Evolutionary conservation across 495 filamentous ascomycete species (phyloP).

Genomic region (Neurospora tetrasperma): DNA sequence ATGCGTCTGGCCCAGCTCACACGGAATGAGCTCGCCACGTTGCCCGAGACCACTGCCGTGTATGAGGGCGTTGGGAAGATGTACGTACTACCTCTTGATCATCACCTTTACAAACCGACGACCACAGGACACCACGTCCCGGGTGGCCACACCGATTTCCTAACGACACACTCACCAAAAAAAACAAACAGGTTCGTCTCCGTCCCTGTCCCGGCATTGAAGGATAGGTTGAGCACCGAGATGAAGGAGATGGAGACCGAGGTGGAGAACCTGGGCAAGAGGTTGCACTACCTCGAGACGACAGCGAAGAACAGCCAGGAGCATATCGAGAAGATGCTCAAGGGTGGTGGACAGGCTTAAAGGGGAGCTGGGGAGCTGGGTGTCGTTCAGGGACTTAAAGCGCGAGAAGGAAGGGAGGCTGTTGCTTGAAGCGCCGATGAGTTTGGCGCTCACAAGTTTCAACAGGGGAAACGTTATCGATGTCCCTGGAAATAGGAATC

Average conservation of each 20-base stretch:
- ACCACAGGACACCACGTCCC: background rate
- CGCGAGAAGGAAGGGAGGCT: background rate
- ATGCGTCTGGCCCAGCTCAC: constrained; percentile 84
- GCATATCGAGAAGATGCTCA: constrained; percentile 73
- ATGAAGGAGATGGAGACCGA: constrained; percentile 65
- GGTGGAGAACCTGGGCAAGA: constrained; percentile 72
- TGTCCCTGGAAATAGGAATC: background rate
- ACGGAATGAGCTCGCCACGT: constrained; percentile 61
- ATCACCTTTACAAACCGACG: constrained; percentile 2
- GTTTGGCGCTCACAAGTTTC: background rate
- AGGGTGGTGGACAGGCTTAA: constrained; percentile 22
- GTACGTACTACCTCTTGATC: constrained; percentile 39
- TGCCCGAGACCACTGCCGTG: constrained; percentile 71
- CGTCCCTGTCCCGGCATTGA: constrained; percentile 58
- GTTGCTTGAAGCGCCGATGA: background rate
- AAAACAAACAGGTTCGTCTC: constrained; percentile 64
- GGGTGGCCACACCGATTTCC: background rate
- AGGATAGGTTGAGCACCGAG: constrained; percentile 66
- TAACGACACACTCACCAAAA: background rate
- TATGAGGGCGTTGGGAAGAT: constrained; percentile 98
- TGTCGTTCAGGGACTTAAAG: background rate
- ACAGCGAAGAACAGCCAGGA: constrained; percentile 87
- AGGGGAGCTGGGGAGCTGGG: background rate
- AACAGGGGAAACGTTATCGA: background rate
- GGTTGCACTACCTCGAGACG: constrained; percentile 86